Base-by-base conservation (phyloP, 139 green algal genomes). In the Chlamydomonas asymmetrica region DNA sequence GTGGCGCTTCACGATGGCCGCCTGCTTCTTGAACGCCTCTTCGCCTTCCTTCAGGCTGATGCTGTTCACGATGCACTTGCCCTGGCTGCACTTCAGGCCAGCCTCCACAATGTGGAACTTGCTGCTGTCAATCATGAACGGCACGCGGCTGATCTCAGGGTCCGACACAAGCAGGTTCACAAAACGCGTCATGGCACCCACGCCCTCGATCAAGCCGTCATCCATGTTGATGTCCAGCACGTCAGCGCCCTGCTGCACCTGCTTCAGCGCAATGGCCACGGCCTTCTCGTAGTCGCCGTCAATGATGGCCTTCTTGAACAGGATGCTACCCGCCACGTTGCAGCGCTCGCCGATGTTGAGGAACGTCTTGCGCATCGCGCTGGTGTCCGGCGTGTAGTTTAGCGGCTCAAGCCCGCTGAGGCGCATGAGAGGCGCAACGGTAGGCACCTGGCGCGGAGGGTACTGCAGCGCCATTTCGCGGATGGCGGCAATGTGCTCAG, bases 181-280 rank as follows among this genome's bases (percentile, higher is more conserved):
- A 66, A 97, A 98, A 61, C 90, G 91, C 7, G 91, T 97, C 96
- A 99, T 99, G 60, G 95, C 95, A 0, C 86, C 69, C 43, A 98
- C 91, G 49, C 92, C 96, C 13, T 98, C 96, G 48, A 99, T 97
- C 75, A 99, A 82, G 7, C 96, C 95, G 60, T 99, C 96, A 69
- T 99, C 96, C 91, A 98, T 97, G 85, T 99, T 99, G 89, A 99
- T 97, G 88, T 99, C 96, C 78, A 99, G 89, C 65, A 98, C 82
- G 71, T 99, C 71, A 0, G 95, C 94, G 10, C 92, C 92, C 71
- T 93, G 83, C 77, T 92, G 76, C 61, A 92, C 88, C 87, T 98
- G 95, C 82, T 94, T 91, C 34, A 95, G 75, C 3, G 93, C 95
- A 66, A 98, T 98, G 66, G 73, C 67, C n/a, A 93, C 74, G 3